Base-by-base conservation (phyloP, 805 yeast species). In the Metschnikowia dekortorum region DNA sequence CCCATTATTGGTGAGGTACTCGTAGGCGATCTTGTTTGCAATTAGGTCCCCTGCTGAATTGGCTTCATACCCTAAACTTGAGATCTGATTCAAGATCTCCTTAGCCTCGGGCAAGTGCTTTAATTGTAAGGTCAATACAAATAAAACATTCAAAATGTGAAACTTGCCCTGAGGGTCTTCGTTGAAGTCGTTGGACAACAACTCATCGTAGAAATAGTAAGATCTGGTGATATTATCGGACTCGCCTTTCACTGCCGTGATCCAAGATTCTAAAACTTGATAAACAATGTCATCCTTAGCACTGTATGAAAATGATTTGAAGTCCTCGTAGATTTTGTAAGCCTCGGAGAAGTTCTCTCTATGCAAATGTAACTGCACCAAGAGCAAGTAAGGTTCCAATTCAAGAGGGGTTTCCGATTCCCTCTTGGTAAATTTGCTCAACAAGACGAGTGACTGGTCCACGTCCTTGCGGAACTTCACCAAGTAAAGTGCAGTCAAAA, bases 71-170 rank as follows among this genome's bases (percentile, higher is more conserved):
- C 72, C 67, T 68, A 80, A 68, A 46, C 76, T 70, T 31, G 69
- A 69, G 10, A 86, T 69, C 56, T 70, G 75, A 37, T 57, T 53
- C 52, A 67, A 56, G 35, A 83, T 73, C 54, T 87, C 88, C 52
- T 79, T 78, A 8, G 96, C 91, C 69, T 92, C 97, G 2, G 91
- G 92, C 49, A 81, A 73, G 61, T 91, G 87, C 46, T 83, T 81
- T 64, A 89, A 79, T 70, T 88, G 89, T 59, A 91, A 69, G 54
- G 91, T 89, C 52, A 90, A 75, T 9, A 83, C 85, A 40, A 89
- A 78, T 61, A 89, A 80, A 37, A 86, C 84, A 48, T 59, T 65
- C 57, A 86, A 76, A 14, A 69, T 53, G 49, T 62, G 66, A 56
- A 62, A 65, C 53, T 67, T 68, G 26, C 74, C 71, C 39, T 59